A percentile compares a stretch with the other conserved stretches of the same genome.
Conservation (phyloP, 2,329 filamentous ascomycete genomes). For the Trichoderma pleuroti region DNA sequence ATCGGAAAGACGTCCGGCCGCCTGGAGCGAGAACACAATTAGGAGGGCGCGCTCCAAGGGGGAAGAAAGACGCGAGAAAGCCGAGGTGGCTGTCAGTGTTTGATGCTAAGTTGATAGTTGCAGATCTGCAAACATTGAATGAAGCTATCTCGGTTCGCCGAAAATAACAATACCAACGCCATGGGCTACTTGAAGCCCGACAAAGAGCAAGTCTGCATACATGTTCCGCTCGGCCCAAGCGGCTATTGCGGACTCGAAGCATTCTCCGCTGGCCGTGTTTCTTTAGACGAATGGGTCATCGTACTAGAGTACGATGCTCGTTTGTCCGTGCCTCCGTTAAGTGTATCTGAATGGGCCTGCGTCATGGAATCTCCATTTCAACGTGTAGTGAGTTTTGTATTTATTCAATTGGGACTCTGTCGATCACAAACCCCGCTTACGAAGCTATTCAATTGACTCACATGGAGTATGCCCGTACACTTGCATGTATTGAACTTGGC, state of each 20-base stretch:
- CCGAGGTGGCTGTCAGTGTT: not conserved
- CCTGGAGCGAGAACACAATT: not conserved
- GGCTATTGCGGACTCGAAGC: not conserved
- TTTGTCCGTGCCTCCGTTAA: not conserved
- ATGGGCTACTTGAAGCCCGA: not conserved
- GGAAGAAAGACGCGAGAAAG: not conserved
- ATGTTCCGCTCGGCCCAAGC: not conserved
- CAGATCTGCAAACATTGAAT: not conserved
- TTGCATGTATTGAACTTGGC: not conserved
- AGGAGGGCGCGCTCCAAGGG: not conserved
- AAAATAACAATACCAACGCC: conserved; percentile 9
- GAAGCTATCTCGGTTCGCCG: not conserved
- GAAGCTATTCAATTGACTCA: not conserved
- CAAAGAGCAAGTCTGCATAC: not conserved
- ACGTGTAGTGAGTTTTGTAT: not conserved
- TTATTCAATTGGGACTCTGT: not conserved
- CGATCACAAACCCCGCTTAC: not conserved
- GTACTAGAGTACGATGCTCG: not conserved
- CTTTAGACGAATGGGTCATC: not conserved
- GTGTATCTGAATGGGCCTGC: not conserved
- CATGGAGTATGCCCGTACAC: not conserved
- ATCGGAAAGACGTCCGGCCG: not conserved
- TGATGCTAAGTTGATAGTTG: not conserved
- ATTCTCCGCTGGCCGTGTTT: not conserved
- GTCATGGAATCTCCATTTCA: not conserved